Evolutionary conservation across 2,329 filamentous ascomycete species (phyloP), one percentile per base, ranked within the genome.

Genomic region (Xylaria hypoxylon): DNA sequence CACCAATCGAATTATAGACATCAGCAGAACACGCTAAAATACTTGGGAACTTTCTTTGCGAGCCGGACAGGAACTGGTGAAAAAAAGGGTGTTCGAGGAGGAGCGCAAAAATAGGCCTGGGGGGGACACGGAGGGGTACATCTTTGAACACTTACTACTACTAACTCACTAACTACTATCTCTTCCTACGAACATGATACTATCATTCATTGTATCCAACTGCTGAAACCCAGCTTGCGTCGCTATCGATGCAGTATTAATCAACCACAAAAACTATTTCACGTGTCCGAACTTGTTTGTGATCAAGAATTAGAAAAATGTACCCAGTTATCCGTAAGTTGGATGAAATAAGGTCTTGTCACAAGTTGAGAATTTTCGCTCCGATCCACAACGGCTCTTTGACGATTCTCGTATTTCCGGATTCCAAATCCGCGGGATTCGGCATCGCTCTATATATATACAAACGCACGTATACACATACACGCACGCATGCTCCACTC

Each of bases 141-240:
- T 28, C 22, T 19, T 19, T 35, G 31, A 62, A 38, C 59, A 38
- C 17, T 40, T 17, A 51, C 47, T 44, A 44, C 33, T 33, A 42
- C 47, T 31, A 47, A 48, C 40, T 31, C 19, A 44, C 47, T 45
- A n/a, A 64, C 56, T 59, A 51, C 24, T 53, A 53, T 40, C 40
- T 53, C 42, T 33, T 53, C 51, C 53, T 28, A 48, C 47, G 26
- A 45, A 56, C 10, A 52, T 45, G 61, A 57, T 33, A 55, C 19
- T 26, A 61, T 62, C 64, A 40, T 28, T 64, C 60, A 40, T 64
- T 67, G 64, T 58, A 59, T 58, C 24, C 35, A 59, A 33, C 44
- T 42, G 40, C 38, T 31, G 40, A 40, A 63, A n/a, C 22, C 5
- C 19, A 58, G 22, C 38, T 33, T 47, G 35, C 40, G 42, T 53